Evolutionary conservation across 805 yeast species (phyloP), one percentile per base, ranked within the genome.

Genomic region (Diddensiella santjacobensis): DNA sequence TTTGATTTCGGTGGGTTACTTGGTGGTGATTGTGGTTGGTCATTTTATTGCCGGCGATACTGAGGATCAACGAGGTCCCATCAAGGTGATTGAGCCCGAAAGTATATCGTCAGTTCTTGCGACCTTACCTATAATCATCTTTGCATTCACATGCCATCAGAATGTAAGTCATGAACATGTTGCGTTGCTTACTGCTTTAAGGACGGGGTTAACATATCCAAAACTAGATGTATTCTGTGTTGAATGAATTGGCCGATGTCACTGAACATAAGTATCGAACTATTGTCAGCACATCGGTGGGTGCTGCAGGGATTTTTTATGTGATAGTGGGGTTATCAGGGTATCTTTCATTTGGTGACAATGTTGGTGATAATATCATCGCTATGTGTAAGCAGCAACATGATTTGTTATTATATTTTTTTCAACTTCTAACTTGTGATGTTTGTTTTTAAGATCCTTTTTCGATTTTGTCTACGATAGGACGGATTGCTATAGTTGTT

Each of bases 71-170:
- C 72, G 71, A 46, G 90, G 89, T 0, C 69, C 69, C 0, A 64
- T 85, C 44, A 60, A 76, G 49, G 48, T 72, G 55, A 52, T 79
- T 52, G 61, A 64, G 26, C 87, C 88, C 1, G 58, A 62, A 22
- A 65, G 75, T 3, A 5, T 60, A 5, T 35, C 56, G 5, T 62
- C 73, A 13, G 69, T 80, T n/a, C 72, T 90, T 17, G 74, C 84
- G 20, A 80, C 93, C 8, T 80, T 90, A 63, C 95, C 97, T n/a
- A 85, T 90, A 54, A 82, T 89, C 57, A 91, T 91, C 11, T 90
- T 91, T 71, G 96, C 96, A 0, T 91, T 81, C 67, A 91, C 98
- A 0, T 93, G 97, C 59, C 97, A 91, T 62, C 97, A 91, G 65
- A 91, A 91, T 68, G 42, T 35, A 20, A 30, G 49, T 44, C 6